phyloP scores from a whole-genome alignment of 345 rosid genomes.

The Salix caprea region DNA sequence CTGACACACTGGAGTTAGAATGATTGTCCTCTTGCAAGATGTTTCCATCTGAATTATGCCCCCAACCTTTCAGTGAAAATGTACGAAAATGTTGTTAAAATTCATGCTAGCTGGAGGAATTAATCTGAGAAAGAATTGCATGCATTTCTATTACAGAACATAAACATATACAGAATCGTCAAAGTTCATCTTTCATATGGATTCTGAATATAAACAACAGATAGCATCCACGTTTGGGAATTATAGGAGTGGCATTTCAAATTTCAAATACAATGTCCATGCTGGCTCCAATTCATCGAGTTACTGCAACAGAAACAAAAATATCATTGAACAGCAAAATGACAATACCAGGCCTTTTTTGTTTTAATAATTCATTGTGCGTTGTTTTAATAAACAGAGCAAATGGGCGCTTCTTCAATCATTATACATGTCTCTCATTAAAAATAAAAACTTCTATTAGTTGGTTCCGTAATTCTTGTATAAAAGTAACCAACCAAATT shows the following conservation, averaged over 20 bases:
- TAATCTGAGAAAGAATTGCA: background rate
- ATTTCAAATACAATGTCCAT: background rate
- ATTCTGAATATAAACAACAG: background rate
- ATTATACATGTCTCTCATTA: no score
- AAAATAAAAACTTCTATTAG: no score
- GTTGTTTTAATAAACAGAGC: no score
- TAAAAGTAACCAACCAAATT: background rate
- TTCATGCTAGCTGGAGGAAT: background rate
- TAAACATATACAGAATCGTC: background rate
- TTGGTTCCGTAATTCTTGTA: no score
- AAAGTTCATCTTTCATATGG: background rate
- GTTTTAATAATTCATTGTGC: no score
- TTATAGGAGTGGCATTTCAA: background rate
- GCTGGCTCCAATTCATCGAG: background rate
- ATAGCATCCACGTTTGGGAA: background rate
- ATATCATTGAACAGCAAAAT: no score
- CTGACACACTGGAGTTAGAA: conserved; percentile 24
- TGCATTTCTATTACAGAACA: background rate
- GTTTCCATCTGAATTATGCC: conserved; percentile 29
- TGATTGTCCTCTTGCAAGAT: conserved; percentile 30
- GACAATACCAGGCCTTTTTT: no score
- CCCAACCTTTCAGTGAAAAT: conserved; percentile 26
- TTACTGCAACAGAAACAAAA: background rate
- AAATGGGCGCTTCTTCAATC: no score
- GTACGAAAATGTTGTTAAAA: conserved; percentile 9